Base-by-base conservation (phyloP, 495 filamentous ascomycete species). In the Neurospora cerealis region DNA sequence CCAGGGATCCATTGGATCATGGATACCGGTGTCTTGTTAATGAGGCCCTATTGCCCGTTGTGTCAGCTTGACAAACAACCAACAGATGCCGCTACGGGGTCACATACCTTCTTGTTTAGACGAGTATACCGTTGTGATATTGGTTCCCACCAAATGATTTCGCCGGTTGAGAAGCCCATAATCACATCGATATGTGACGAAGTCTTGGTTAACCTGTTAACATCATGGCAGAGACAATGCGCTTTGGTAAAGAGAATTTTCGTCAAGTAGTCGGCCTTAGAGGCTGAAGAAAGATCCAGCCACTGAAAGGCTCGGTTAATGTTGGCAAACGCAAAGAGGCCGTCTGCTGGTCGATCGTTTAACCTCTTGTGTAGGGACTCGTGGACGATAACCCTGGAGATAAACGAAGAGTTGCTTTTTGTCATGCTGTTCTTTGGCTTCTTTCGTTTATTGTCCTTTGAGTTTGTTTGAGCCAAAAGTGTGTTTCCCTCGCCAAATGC, bases 141-240 rank as follows among this genome's bases (percentile, higher is more conserved):
- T 15, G 96, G 95, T 83, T 99, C 96, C 84, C 95, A 99, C 96
- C 96, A 99, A 69, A 99, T 95, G 69, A 98, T 96, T 78, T 99
- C 96, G 34, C 93, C 94, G 0, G 93, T 95, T 3, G 94, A 97
- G 73, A 97, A 98, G 7, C 96, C 96, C 90, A 98, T 93, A 73
- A 97, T 90, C 34, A 98, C 85, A 79, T 99, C 96, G 71, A 98
- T 85, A 80, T 98, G 95, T 21, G 85, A 88, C 11, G 87, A 72
- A 60, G 88, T 91, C 80, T 94, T 97, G 37, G 96, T 98, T 70
- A 92, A 72, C 60, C 88, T 84, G 78, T 98, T 98, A 34, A 97
- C 88, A 83, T 98, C 96, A 79, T 99, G 96, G 78, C 95, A 98
- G 62, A 98, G 85, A 77, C 95, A 93, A 78, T 98, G 94, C 2